Evolutionary conservation across 2,329 filamentous ascomycete genomes (phyloP).

Genomic region (Fusarium foetens): DNA sequence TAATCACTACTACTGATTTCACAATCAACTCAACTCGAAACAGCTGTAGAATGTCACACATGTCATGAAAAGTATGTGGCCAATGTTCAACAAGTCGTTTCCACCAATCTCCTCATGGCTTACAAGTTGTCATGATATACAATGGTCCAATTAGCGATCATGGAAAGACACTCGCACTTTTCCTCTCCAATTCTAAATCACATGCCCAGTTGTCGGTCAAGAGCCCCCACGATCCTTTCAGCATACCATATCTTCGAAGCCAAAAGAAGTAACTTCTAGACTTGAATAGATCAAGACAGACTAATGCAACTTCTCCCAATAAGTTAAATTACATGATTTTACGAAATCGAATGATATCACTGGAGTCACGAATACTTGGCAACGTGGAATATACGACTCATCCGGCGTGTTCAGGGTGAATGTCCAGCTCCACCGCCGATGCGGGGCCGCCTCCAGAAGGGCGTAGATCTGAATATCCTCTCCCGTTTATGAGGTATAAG

Average conservation of each 20-base stretch:
- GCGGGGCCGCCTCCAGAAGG: conserved; percentile 18
- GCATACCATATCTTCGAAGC: neutral
- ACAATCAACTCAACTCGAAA: neutral
- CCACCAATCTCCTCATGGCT: neutral
- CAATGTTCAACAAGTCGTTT: no score
- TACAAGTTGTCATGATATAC: neutral
- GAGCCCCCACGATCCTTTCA: neutral
- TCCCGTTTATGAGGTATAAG: conserved; percentile 9
- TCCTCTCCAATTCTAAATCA: neutral
- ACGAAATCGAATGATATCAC: neutral
- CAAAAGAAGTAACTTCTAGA: neutral
- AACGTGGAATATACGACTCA: conserved; percentile 11
- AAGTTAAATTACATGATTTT: neutral
- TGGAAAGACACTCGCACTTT: no score
- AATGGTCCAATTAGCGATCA: no score
- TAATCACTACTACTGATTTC: neutral
- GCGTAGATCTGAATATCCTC: neutral
- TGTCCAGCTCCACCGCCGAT: conserved; percentile 7
- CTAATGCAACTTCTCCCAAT: neutral
- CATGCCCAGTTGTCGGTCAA: neutral
- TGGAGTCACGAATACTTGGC: neutral
- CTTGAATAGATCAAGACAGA: neutral
- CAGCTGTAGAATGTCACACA: no score
- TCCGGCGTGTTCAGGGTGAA: conserved; percentile 28
- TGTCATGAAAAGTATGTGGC: no score